A percentile compares a stretch with the other conserved stretches of the same genome.
These are phyloP conservation scores for Trichoderma koningiopsis DNA, from an alignment of 2,329 filamentous ascomycete genomes.

Conservation along the genomic window DNA sequence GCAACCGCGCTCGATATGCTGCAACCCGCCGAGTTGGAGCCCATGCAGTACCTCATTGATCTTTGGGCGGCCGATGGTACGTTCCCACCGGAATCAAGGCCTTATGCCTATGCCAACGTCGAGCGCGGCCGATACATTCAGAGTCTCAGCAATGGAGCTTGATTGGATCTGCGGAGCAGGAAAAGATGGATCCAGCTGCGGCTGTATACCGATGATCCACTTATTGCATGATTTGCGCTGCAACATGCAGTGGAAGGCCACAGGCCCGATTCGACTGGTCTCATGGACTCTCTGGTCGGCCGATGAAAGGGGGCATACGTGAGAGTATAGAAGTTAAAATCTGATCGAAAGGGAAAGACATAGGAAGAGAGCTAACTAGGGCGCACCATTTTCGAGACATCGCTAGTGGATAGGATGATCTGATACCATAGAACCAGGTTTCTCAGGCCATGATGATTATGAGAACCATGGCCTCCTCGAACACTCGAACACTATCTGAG, in stretches of 20 bases:
- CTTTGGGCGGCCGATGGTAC: slow-evolving; percentile 84
- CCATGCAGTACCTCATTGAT: slow-evolving; percentile 87
- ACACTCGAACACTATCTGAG: neutral
- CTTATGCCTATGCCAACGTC: slow-evolving; percentile 60
- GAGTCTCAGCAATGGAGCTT: slow-evolving; percentile 15
- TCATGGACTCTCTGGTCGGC: no score
- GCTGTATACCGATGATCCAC: neutral
- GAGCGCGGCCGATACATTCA: slow-evolving; percentile 29
- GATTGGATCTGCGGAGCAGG: neutral
- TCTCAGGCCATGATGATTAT: neutral
- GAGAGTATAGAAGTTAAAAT: neutral
- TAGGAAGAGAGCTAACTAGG: neutral
- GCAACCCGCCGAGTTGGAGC: slow-evolving; percentile 81
- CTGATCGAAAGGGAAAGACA: neutral
- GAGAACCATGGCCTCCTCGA: slow-evolving; percentile 2
- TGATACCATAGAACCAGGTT: slow-evolving; percentile 9
- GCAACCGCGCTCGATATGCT: slow-evolving; percentile 77
- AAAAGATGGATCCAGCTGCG: neutral
- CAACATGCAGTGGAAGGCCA: neutral
- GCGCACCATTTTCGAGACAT: slow-evolving; percentile 14
- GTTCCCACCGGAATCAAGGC: slow-evolving; percentile 69
- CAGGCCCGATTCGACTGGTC: neutral
- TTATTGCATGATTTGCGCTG: neutral
- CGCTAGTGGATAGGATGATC: neutral
- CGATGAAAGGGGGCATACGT: neutral